These are phyloP conservation scores for Triadica sebifera DNA, from an alignment of 345 rosid species.

Conservation along the genomic window DNA sequence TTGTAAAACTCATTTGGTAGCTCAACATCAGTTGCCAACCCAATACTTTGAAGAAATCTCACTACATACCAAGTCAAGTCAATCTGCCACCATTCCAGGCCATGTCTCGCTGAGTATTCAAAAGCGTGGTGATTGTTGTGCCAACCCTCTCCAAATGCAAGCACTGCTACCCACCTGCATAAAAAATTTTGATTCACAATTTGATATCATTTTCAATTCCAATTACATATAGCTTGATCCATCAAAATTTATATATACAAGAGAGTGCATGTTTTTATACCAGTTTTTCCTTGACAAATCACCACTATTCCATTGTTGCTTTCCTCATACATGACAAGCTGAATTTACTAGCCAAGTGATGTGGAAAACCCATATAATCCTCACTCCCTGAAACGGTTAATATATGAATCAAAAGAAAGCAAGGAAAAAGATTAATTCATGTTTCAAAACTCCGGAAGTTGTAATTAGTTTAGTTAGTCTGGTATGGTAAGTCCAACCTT, in stretches of 20 bases:
- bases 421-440: neutral
- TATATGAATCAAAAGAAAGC: too few relatives aligned
- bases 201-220: neutral
- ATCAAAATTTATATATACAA: neutral
- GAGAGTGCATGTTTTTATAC: slow-evolving; percentile 23
- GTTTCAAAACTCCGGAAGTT: neutral
- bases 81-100: slow-evolving; percentile 85
- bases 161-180: slow-evolving; percentile 81
- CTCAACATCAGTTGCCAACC: slow-evolving; percentile 76
- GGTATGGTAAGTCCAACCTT: too few relatives aligned
- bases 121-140: slow-evolving; percentile 91
- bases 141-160: slow-evolving; percentile 95
- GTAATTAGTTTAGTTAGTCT: too few relatives aligned
- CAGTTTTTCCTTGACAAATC: slow-evolving; percentile 85
- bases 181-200: neutral
- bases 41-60: slow-evolving; percentile 55
- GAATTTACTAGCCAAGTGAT: slow-evolving; percentile 88
- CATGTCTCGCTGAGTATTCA: slow-evolving; percentile 79
- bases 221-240: neutral
- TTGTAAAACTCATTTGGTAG: slow-evolving; percentile 58
- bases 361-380: slow-evolving; percentile 68
- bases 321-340: slow-evolving; percentile 93
- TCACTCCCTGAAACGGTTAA: slow-evolving; percentile 52
- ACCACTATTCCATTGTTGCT: slow-evolving; percentile 75
- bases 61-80: slow-evolving; percentile 85